phyloP scores from a whole-genome alignment of 139 green algal genomes.

The Picochlorum sp. region DNA sequence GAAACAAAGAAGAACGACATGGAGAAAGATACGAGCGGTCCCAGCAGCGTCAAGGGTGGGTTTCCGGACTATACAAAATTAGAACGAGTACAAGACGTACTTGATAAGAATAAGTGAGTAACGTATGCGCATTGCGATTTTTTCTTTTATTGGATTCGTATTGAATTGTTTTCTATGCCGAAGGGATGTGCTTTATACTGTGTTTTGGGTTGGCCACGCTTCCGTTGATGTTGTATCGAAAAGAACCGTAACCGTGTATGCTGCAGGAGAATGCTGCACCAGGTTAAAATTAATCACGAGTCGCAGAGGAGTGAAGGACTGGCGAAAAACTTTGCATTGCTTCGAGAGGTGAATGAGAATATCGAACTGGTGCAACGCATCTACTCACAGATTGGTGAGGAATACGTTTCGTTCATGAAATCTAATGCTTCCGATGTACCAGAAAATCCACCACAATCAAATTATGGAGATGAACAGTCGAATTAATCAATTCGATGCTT shows the following conservation, averaged over 20 bases:
- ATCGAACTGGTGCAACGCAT: conserved; percentile 2
- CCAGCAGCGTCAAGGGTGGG: not conserved
- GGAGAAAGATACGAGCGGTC: too few relatives aligned
- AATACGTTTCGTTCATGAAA: conserved; percentile 5
- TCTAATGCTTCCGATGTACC: not conserved
- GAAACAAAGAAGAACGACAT: too few relatives aligned
- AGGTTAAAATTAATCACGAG: conserved; percentile 56
- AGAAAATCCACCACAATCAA: not conserved
- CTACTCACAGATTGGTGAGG: conserved; percentile 2
- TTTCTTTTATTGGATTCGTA: not conserved
- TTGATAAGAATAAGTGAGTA: conserved; percentile 42
- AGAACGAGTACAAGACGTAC: conserved; percentile 25
- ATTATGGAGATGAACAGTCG: too few relatives aligned
- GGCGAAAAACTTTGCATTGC: conserved; percentile 29
- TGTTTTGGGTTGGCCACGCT: too few relatives aligned
- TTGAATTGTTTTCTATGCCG: too few relatives aligned
- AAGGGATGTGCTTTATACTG: too few relatives aligned
- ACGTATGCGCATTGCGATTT: not conserved
- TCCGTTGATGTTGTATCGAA: too few relatives aligned
- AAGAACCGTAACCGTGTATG: too few relatives aligned
- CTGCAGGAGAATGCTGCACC: conserved; percentile 34
- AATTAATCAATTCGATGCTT: too few relatives aligned
- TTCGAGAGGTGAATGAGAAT: conserved; percentile 7
- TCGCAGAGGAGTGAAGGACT: conserved; percentile 25
- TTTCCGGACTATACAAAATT: conserved; percentile 26